Conservation (phyloP, 371 early-diverging fungal genomes). For the Mortierella sp. region DNA sequence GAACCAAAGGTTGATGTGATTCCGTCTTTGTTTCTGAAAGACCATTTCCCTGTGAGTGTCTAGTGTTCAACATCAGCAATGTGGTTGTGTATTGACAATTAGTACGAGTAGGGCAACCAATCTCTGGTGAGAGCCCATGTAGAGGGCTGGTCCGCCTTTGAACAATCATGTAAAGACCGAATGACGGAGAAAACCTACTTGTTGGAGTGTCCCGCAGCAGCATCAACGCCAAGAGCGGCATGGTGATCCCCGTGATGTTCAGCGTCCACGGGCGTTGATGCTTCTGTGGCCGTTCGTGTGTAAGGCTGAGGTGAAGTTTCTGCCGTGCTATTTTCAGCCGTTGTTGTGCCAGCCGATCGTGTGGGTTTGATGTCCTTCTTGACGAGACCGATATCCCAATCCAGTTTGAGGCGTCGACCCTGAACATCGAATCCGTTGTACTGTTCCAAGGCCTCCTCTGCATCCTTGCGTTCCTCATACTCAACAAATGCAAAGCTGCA, state of each 20-base stretch:
- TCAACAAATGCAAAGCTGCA: conserved; percentile 80
- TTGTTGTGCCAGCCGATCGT: conserved; percentile 24
- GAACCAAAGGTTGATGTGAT: too few species aligned
- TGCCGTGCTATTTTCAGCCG: conserved; percentile 32
- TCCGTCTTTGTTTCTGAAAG: too few species aligned
- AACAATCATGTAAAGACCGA: too few species aligned
- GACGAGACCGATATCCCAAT: conserved; percentile 82
- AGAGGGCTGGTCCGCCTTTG: too few species aligned
- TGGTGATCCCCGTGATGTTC: too few species aligned
- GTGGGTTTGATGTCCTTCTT: conserved; percentile 68
- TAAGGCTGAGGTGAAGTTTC: conserved; percentile 32
- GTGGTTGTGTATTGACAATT: too few species aligned
- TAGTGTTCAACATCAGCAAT: too few species aligned
- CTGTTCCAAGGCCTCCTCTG: conserved; percentile 81
- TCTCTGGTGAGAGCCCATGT: too few species aligned
- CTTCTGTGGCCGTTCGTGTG: conserved; percentile 16
- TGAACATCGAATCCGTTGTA: conserved; percentile 77
- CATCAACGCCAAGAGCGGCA: neutral
- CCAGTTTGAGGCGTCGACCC: conserved; percentile 79
- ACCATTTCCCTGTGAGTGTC: too few species aligned
- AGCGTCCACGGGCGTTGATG: conserved; percentile 16
- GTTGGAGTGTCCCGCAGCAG: neutral
- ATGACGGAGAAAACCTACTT: too few species aligned
- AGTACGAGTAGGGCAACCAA: too few species aligned
- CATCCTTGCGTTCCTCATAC: conserved; percentile 80